A percentile compares a stretch with the other conserved stretches of the same genome.
Conservation (phyloP, 495 filamentous ascomycete genomes). For the Hypoxylon rickii region DNA sequence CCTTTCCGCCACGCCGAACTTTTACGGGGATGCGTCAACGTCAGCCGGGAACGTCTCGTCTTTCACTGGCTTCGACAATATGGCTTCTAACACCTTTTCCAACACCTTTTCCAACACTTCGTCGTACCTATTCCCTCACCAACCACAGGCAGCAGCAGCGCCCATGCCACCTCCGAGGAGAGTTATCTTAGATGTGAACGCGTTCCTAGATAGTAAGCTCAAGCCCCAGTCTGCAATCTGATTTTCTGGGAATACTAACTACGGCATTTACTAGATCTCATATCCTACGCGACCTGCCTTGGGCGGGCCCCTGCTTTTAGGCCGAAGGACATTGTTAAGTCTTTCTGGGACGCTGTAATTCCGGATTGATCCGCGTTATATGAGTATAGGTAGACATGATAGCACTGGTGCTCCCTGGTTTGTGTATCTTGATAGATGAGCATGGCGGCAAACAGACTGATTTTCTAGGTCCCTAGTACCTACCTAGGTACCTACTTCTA, state of each 20-base stretch:
- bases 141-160: constrained; percentile 6
- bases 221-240: neutral
- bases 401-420: neutral
- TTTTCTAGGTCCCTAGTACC: neutral
- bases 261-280: too few species aligned
- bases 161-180: constrained; percentile 4
- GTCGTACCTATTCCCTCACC: constrained; percentile 37
- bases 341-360: constrained; percentile 52
- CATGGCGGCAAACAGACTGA: too few species aligned
- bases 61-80: constrained; percentile 27
- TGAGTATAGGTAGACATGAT: neutral
- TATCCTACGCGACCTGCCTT: constrained; percentile 58
- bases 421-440: too few species aligned
- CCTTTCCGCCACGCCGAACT: constrained; percentile 10
- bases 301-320: constrained; percentile 66
- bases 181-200: constrained; percentile 33
- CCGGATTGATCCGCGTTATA: constrained; percentile 7
- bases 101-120: constrained; percentile 10
- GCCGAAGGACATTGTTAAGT: constrained; percentile 60
- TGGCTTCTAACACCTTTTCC: constrained; percentile 10
- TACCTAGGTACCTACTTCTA: neutral
- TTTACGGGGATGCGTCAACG: constrained; percentile 1
- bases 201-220: constrained; percentile 28
- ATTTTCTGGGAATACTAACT: too few species aligned
- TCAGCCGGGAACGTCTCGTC: constrained; percentile 10